Evolutionary conservation across 192 early-diverging fungal species (phyloP).

Genomic region (Diversispora epigaea): DNA sequence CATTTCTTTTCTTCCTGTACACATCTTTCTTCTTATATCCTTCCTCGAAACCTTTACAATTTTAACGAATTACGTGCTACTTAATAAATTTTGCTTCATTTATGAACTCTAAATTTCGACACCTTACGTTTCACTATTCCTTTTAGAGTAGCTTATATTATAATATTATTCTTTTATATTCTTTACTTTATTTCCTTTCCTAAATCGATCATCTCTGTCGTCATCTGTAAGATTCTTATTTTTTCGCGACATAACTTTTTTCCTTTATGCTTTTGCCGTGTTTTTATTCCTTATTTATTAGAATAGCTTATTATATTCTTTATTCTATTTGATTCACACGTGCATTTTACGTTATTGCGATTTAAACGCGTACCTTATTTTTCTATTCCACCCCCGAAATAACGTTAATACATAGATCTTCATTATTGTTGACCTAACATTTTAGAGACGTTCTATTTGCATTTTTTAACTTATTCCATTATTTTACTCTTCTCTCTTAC

Average conservation of each 20-base stretch:
- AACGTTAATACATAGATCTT: too few species aligned
- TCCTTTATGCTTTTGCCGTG: background rate
- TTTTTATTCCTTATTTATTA: background rate
- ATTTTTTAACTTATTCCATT: background rate
- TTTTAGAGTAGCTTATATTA: background rate
- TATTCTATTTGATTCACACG: background rate
- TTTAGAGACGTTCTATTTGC: background rate
- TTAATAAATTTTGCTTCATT: background rate
- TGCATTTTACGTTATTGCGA: background rate
- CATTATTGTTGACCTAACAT: background rate
- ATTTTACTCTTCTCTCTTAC: background rate
- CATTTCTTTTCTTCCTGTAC: background rate
- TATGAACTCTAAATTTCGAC: background rate
- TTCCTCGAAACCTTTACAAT: background rate
- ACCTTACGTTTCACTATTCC: background rate
- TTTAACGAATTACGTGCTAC: background rate
- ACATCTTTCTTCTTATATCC: background rate
- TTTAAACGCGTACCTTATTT: too few species aligned
- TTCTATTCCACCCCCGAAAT: too few species aligned
- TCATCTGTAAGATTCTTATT: constrained; percentile 5
- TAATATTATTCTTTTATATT: background rate
- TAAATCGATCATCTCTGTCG: constrained; percentile 10
- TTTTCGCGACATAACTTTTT: background rate
- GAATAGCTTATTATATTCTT: background rate
- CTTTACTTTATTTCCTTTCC: background rate